Evolutionary conservation across 2,329 filamentous ascomycete genomes (phyloP).

Genomic region (Fusarium albosuccineum): DNA sequence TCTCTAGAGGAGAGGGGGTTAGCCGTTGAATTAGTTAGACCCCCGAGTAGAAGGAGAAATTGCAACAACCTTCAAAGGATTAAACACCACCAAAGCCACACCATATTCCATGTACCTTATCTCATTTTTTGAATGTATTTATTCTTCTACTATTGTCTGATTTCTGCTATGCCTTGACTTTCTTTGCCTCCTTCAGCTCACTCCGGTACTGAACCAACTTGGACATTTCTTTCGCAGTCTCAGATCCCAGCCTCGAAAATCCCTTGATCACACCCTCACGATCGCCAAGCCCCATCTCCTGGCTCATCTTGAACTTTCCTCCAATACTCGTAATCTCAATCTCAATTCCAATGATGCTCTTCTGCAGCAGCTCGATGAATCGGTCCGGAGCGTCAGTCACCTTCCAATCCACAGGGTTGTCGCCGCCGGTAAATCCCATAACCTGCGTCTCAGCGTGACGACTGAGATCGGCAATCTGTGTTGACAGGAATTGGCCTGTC

Average conservation of each 20-base stretch:
- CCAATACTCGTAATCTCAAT: conserved; percentile 67
- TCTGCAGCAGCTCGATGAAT: conserved; percentile 70
- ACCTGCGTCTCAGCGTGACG: conserved; percentile 63
- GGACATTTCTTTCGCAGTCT: conserved; percentile 49
- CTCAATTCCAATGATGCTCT: conserved; percentile 72
- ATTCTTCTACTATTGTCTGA: not conserved
- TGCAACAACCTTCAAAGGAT: too few relatives aligned
- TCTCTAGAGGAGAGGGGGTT: too few relatives aligned
- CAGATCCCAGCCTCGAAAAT: conserved; percentile 57
- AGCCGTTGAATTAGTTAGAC: too few relatives aligned
- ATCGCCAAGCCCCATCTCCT: conserved; percentile 68
- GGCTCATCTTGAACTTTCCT: conserved; percentile 77
- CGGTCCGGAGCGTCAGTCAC: conserved; percentile 68
- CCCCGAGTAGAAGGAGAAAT: too few relatives aligned
- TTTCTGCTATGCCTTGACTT: conserved; percentile 6
- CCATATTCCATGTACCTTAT: not conserved
- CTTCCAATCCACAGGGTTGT: conserved; percentile 61
- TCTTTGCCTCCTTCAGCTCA: conserved; percentile 44
- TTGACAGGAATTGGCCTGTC: conserved; percentile 59
- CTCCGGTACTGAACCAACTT: conserved; percentile 49
- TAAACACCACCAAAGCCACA: too few relatives aligned
- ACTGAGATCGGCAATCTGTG: conserved; percentile 67
- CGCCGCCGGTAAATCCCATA: conserved; percentile 66
- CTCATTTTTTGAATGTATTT: too few relatives aligned
- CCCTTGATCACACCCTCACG: conserved; percentile 68